Evolutionary conservation across 495 filamentous ascomycete genomes (phyloP).

Genomic region (Penicillium desertorum): DNA sequence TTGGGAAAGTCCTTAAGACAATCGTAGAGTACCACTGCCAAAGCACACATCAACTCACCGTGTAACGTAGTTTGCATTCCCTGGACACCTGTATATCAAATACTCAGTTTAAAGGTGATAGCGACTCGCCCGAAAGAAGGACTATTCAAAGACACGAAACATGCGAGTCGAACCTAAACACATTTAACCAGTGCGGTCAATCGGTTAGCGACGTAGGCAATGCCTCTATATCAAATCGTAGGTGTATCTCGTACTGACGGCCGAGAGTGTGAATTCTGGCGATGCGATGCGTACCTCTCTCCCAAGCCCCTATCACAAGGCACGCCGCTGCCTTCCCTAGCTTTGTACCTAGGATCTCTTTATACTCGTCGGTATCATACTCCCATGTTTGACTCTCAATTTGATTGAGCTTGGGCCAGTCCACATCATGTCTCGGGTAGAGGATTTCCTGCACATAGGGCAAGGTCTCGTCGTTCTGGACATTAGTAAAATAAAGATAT

Average conservation of each 20-base stretch:
- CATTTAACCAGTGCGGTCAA: background rate
- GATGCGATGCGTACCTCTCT: slow-evolving; percentile 5
- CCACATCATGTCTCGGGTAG: background rate
- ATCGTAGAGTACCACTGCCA: too few species aligned
- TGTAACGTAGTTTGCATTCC: too few species aligned
- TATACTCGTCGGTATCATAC: background rate
- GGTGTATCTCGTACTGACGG: background rate
- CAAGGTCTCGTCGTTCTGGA: background rate
- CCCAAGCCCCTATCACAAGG: slow-evolving; percentile 7
- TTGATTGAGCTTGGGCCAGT: too few species aligned
- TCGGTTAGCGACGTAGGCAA: background rate
- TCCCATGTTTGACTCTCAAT: background rate
- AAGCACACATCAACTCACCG: too few species aligned
- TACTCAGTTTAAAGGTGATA: too few species aligned
- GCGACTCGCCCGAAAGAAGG: too few species aligned
- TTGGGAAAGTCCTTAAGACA: too few species aligned
- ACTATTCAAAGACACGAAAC: too few species aligned
- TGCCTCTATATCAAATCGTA: slow-evolving; percentile 7
- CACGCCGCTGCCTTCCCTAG: background rate
- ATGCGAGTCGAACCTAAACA: too few species aligned
- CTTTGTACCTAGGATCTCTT: slow-evolving; percentile 2
- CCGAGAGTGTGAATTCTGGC: background rate
- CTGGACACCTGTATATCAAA: too few species aligned
- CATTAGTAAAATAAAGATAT: background rate
- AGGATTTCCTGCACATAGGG: background rate